These are phyloP conservation scores for Pyrus betulifolia DNA, from an alignment of 306 rosid genomes.

Conservation along the genomic window DNA sequence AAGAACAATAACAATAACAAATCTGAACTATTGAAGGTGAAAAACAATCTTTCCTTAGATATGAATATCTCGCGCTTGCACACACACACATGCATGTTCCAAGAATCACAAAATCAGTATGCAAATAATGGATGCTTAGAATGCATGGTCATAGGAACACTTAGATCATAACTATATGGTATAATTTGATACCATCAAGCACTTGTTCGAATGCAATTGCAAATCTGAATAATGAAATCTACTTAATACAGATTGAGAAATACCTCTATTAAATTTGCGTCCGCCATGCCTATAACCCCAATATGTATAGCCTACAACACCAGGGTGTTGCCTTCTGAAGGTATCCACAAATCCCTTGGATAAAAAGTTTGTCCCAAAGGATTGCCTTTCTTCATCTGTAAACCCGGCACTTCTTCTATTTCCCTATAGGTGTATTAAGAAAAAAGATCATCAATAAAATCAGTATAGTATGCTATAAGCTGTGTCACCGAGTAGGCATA, in stretches of 20 bases:
- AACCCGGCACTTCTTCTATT: constrained; percentile 92
- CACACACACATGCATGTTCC: background rate
- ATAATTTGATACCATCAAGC: no score
- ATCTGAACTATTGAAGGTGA: background rate
- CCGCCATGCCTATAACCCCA: constrained; percentile 91
- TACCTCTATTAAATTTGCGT: constrained; percentile 82
- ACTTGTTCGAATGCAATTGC: background rate
- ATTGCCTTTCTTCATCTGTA: constrained; percentile 82
- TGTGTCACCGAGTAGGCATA: background rate
- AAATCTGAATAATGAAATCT: background rate
- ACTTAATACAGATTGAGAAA: background rate
- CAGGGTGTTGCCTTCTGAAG: constrained; percentile 79
- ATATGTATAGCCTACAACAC: constrained; percentile 82
- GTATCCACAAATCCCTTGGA: constrained; percentile 83
- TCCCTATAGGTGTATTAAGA: constrained; percentile 42
- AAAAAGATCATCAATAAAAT: background rate
- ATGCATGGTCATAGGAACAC: background rate
- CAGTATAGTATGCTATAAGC: background rate
- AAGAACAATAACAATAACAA: no score
- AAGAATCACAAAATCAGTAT: background rate
- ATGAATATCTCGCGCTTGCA: background rate
- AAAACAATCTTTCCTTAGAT: background rate
- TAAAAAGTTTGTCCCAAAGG: constrained; percentile 68
- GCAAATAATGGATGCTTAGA: background rate
- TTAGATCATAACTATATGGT: background rate